phyloP scores from a whole-genome alignment of 2,329 filamentous ascomycete genomes.

The Fusarium sp. region DNA sequence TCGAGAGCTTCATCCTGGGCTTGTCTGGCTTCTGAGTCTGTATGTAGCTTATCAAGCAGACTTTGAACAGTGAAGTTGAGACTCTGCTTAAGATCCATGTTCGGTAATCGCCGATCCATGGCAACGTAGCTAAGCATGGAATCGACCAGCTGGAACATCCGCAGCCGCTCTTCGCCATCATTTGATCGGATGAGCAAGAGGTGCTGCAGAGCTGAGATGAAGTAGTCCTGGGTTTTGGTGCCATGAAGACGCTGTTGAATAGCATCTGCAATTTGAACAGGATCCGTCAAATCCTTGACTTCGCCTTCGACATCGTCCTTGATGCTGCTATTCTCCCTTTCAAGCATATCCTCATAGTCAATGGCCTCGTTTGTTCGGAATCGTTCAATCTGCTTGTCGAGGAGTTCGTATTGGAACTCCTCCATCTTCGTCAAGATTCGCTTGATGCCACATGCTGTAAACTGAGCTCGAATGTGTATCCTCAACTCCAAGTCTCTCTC shows the following conservation, averaged over 20 bases:
- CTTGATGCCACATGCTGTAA: conserved; percentile 95
- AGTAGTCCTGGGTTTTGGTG: conserved; percentile 92
- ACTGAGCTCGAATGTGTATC: conserved; percentile 94
- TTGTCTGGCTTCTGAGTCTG: conserved; percentile 92
- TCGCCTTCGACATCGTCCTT: conserved; percentile 89
- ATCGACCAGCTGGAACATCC: conserved; percentile 98
- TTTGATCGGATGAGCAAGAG: conserved; percentile 91
- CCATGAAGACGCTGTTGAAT: conserved; percentile 88
- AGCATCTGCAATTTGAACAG: conserved; percentile 91
- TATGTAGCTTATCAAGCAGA: conserved; percentile 93
- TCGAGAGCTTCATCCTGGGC: conserved; percentile 92
- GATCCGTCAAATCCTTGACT: conserved; percentile 91
- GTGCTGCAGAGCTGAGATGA: conserved; percentile 94
- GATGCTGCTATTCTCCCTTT: conserved; percentile 89
- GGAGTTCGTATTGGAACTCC: conserved; percentile 95
- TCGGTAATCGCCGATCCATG: conserved; percentile 94
- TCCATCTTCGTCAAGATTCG: conserved; percentile 97
- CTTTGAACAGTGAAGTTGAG: conserved; percentile 98
- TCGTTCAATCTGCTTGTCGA: conserved; percentile 96
- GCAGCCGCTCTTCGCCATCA: conserved; percentile 88
- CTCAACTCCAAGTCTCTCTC: conserved; percentile 89
- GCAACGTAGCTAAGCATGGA: conserved; percentile 99
- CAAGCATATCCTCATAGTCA: conserved; percentile 97
- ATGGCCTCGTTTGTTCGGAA: conserved; percentile 96
- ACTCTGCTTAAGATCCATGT: conserved; percentile 98